Percentiles rank a stretch among this genome's conserved stretches.
Evolutionary conservation across 345 rosid genomes (phyloP).

Genomic region (Eucalyptus sp.): DNA sequence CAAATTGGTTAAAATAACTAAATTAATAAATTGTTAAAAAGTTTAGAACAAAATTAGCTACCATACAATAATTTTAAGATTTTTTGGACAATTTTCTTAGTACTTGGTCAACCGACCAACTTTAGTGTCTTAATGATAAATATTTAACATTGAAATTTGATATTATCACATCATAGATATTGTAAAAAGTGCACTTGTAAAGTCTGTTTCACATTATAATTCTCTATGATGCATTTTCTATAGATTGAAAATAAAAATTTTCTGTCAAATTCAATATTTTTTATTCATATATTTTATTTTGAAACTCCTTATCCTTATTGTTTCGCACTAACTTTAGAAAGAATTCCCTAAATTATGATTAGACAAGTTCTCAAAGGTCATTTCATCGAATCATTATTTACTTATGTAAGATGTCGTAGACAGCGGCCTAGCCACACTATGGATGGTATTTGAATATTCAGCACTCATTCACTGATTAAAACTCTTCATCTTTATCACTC

Average conservation of each 20-base stretch:
- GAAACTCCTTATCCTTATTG: background rate
- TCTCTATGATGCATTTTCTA: background rate
- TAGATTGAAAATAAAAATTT: background rate
- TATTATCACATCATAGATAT: background rate
- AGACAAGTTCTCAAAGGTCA: background rate
- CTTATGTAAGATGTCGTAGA: background rate
- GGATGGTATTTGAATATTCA: background rate
- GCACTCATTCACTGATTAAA: background rate
- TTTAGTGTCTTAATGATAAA: background rate
- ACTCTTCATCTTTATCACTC: background rate
- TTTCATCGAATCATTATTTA: background rate
- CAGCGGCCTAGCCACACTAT: background rate
- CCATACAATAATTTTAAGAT: background rate
- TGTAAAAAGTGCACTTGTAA: background rate
- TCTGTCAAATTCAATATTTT: background rate
- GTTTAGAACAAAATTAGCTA: fast-evolving
- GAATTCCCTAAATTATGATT: background rate
- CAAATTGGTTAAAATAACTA: no score
- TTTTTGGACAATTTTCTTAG: fast-evolving
- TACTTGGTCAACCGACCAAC: fast-evolving
- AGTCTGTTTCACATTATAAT: background rate
- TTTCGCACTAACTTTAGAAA: background rate
- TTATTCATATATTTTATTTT: background rate
- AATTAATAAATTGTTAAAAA: no score
- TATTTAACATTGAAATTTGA: background rate